Base-by-base conservation (phyloP, 1,139 yeast genomes). In the Candida tropicalis region DNA sequence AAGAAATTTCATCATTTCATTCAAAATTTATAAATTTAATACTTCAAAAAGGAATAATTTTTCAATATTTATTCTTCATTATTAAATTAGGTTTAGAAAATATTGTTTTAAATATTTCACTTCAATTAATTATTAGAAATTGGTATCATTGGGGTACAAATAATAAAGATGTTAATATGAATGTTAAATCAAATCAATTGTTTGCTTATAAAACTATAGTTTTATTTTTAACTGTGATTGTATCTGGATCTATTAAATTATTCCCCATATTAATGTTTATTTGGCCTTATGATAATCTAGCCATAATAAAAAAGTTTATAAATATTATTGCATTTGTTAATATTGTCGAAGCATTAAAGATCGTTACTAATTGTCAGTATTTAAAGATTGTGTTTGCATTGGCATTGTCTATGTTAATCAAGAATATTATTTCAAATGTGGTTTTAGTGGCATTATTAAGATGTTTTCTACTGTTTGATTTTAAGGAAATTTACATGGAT, bases 241-340 rank as follows among this genome's bases (percentile, higher is more conserved):
- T 89, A 3, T 82, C 97, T 0, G 82, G 88, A 35, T 81, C 89
- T 0, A 82, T 93, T 32, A 87, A 85, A 57, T 71, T 93, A 18
- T 84, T 91, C 49, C 99, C 99, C 0, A 86, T 95, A n/a, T 70
- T 93, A 27, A 91, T 91, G 91, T 72, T 93, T 29, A 91, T 95
- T 28, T 93, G 99, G 99, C 93, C 96, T 1, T 93, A 93, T 58
- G 97, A 93, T 57, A 61, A 60, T 29, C 77, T 87, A 6, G 75
- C 87, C 0, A 72, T 84, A 6, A 85, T 88, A 0, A 76, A 83
- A 11, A 70, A 72, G 13, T 69, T 83, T 12, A 84, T 87, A 23
- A 79, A 79, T 45, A 67, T 81, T 56, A 77, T 85, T 4, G 85
- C 88, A 1, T 75, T 77, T 38, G 60, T 85, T 42, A 84, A 80